phyloP scores from a whole-genome alignment of 2,329 filamentous ascomycete genomes.

The Fulvia fulva region DNA sequence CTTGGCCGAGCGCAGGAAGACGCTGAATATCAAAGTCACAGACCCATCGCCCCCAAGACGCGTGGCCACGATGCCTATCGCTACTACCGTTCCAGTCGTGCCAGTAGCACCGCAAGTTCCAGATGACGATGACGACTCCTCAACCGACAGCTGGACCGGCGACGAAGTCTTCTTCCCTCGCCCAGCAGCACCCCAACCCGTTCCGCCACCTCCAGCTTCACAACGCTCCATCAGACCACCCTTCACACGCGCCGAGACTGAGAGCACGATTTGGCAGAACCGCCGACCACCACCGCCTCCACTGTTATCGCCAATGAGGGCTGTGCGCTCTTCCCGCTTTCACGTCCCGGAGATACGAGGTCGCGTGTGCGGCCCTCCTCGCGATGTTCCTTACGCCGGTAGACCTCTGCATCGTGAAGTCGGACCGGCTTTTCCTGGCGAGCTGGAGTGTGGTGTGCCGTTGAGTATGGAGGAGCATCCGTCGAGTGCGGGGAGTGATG shows the following conservation, averaged over 20 bases:
- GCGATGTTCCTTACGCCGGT: too few species aligned
- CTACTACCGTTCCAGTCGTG: background rate
- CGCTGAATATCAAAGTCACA: slow-evolving; percentile 1
- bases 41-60: background rate
- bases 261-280: background rate
- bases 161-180: slow-evolving; percentile 22
- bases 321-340: background rate
- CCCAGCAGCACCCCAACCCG: background rate
- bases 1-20: slow-evolving; percentile 3
- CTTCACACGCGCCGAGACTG: background rate
- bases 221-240: background rate
- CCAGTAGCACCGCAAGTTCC: background rate
- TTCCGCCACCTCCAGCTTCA: background rate
- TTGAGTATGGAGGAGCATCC: slow-evolving; percentile 10
- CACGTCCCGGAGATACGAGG: background rate
- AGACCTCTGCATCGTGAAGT: too few species aligned
- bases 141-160: slow-evolving; percentile 24
- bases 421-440: too few species aligned
- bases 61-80: background rate
- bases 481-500: slow-evolving; percentile 14
- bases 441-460: slow-evolving; percentile 2
- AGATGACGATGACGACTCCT: slow-evolving; percentile 1
- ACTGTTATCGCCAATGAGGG: background rate
- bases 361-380: too few species aligned
- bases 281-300: background rate